Conservation (phyloP, 306 rosid genomes). For the Medicago lupulina region DNA sequence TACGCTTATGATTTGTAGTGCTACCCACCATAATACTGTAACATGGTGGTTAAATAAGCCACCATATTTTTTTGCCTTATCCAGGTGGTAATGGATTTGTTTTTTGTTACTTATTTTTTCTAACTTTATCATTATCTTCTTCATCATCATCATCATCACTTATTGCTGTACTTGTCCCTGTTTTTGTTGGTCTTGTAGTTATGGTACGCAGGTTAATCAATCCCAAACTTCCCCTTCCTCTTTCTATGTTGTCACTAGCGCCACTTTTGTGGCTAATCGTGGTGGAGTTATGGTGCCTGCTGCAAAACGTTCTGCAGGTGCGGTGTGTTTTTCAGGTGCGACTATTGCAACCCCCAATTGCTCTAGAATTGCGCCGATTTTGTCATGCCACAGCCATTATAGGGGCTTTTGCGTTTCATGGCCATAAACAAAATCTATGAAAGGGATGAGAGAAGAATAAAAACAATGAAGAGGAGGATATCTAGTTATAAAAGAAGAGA, state of each 20-base stretch:
- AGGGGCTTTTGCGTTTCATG: background rate
- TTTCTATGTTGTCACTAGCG: background rate
- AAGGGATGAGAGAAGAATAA: background rate
- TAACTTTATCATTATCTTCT: background rate
- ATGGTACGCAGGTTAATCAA: background rate
- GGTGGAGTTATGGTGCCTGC: background rate
- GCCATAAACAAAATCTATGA: background rate
- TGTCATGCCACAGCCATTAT: background rate
- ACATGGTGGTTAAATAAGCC: slow-evolving; percentile 25
- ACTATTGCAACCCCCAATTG: background rate
- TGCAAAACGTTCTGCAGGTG: background rate
- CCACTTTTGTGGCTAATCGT: slow-evolving; percentile 5
- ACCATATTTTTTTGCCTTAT: slow-evolving; percentile 28
- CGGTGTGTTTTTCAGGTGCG: background rate
- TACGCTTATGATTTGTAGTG: slow-evolving; percentile 19
- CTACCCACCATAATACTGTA: slow-evolving; percentile 3
- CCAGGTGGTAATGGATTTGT: slow-evolving; percentile 31
- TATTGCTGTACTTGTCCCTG: background rate
- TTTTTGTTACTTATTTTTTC: slow-evolving; percentile 17
- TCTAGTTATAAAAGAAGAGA: background rate
- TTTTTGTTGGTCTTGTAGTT: slow-evolving; percentile 20
- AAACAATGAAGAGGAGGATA: background rate
- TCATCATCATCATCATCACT: background rate
- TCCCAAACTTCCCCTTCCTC: too few relatives aligned
- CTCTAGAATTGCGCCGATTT: background rate